Evolutionary conservation across 192 early-diverging fungal species (phyloP).

Genomic region (Coemansia sp.): DNA sequence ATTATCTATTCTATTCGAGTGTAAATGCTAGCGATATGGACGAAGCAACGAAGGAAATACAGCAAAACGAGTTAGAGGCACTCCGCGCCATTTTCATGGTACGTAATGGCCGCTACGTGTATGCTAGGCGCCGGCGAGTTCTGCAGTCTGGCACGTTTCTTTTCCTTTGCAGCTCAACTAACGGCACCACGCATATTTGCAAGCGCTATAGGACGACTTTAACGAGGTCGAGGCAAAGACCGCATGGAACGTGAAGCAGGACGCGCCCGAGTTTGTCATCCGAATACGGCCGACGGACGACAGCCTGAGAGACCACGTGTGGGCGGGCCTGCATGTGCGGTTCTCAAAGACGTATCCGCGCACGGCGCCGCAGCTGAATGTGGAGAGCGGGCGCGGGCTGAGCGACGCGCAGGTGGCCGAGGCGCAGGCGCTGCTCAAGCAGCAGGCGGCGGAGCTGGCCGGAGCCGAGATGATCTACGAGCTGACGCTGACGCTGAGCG

Average conservation of each 20-base stretch:
- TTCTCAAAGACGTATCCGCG: slow-evolving; percentile 66
- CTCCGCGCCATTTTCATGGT: slow-evolving; percentile 57
- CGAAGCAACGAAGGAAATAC: slow-evolving; percentile 49
- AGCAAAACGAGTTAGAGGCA: slow-evolving; percentile 70
- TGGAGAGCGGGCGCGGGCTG: slow-evolving; percentile 55
- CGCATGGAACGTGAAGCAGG: slow-evolving; percentile 44
- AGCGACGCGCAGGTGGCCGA: slow-evolving; percentile 50
- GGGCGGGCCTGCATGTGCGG: slow-evolving; percentile 32
- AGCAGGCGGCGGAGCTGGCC: slow-evolving; percentile 32
- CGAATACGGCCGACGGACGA: slow-evolving; percentile 31
- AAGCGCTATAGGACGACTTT: slow-evolving; percentile 43
- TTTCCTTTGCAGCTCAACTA: background rate
- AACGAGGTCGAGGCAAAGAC: slow-evolving; percentile 32
- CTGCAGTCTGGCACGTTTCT: background rate
- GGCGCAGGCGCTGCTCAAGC: slow-evolving; percentile 33
- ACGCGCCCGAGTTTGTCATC: slow-evolving; percentile 37
- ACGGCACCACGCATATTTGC: background rate
- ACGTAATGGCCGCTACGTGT: background rate
- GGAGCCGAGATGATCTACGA: slow-evolving; percentile 70
- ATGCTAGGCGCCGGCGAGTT: background rate
- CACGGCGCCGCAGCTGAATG: slow-evolving; percentile 54
- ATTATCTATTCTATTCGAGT: background rate
- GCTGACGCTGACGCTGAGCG: slow-evolving; percentile 55
- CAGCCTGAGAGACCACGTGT: slow-evolving; percentile 22
- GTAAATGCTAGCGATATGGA: slow-evolving; percentile 35